These are phyloP conservation scores for Colletotrichum sp. DNA, from an alignment of 2,329 filamentous ascomycete genomes.

Conservation along the genomic window DNA sequence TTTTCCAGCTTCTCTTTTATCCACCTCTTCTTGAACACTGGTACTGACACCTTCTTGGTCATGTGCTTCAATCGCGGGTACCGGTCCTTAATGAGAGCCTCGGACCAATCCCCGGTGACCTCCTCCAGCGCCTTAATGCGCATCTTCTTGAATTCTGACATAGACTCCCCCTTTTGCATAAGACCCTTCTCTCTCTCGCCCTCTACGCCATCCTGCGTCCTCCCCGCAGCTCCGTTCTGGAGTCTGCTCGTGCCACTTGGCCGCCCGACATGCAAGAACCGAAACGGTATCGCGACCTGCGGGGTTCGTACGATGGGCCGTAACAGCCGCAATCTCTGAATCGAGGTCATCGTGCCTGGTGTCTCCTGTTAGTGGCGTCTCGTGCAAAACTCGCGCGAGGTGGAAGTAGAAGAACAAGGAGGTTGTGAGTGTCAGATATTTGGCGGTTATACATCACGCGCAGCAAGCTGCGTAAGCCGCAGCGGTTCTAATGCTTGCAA, in stretches of 20 bases:
- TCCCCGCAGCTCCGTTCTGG: not conserved
- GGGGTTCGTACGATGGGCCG: constrained; percentile 23
- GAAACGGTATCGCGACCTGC: not conserved
- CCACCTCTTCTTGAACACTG: constrained; percentile 13
- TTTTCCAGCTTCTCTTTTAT: not conserved
- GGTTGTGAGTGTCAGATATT: constrained; percentile 36
- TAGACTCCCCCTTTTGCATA: not conserved
- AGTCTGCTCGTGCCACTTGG: constrained; percentile 15
- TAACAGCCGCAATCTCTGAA: constrained; percentile 38
- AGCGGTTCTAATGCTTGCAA: constrained; percentile 52
- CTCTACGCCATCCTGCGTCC: not conserved
- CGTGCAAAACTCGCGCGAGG: constrained; percentile 25
- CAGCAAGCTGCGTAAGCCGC: constrained; percentile 53
- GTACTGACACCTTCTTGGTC: constrained; percentile 13
- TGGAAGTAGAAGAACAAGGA: constrained; percentile 7
- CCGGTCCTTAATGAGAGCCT: not conserved
- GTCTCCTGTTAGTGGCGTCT: constrained; percentile 9
- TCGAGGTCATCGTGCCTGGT: constrained; percentile 38
- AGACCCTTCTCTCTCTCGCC: not conserved
- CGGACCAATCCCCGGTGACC: not conserved
- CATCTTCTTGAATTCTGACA: constrained; percentile 20
- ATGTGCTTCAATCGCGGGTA: constrained; percentile 22
- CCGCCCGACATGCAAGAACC: constrained; percentile 10
- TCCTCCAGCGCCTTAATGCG: constrained; percentile 8
- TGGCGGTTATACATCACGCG: constrained; percentile 47